Base-by-base conservation (phyloP, 805 yeast genomes). In the Lachancea thermotolerans region DNA sequence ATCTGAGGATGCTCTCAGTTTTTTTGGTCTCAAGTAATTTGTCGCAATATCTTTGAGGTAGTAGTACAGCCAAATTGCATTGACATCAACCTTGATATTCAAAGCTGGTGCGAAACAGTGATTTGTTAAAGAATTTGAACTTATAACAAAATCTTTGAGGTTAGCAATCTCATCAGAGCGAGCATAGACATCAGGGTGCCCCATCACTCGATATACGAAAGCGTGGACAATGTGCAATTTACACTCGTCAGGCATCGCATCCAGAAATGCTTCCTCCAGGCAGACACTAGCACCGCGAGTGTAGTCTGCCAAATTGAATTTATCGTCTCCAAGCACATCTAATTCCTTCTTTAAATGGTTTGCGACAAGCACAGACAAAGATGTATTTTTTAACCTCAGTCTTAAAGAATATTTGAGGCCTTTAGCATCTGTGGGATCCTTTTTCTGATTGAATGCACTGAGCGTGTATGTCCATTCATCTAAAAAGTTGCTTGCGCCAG, bases 11-110 rank as follows among this genome's bases (percentile, higher is more conserved):
- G 32, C 2, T n/a, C n/a, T 10, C 5, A 12, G 28, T 32, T 16
- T 7, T 21, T 12, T 12, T 17, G 29, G 10, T 31, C 15, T n/a
- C 37, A 42, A 14, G 42, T 54, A 52, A 31, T 41, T 35, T 8
- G 14, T 37, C 11, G 44, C 37, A 9, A 60, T 50, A 31, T 52
- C 51, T 37, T 27, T 47, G 14, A 57, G 29, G 33, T 52, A 60
- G 41, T 53, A 57, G 3, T 33, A 15, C 10, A 60, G 39, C 67
- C 64, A 62, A n/a, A 62, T 48, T 3, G 57, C n/a, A 45, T 55
- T 57, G 7, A 61, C 55, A 46, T 62, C 68, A 18, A 64, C 39
- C 29, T 54, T 56, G 2, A 58, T n/a, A 17, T 52, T 52, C 12
- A 60, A 37, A 11, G 43, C 39, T 1, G 67, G 65, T 10, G 61